Evolutionary conservation across 2,329 filamentous ascomycete genomes (phyloP), one percentile per base, ranked within the genome.

Genomic region (Emmonsia crescens): DNA sequence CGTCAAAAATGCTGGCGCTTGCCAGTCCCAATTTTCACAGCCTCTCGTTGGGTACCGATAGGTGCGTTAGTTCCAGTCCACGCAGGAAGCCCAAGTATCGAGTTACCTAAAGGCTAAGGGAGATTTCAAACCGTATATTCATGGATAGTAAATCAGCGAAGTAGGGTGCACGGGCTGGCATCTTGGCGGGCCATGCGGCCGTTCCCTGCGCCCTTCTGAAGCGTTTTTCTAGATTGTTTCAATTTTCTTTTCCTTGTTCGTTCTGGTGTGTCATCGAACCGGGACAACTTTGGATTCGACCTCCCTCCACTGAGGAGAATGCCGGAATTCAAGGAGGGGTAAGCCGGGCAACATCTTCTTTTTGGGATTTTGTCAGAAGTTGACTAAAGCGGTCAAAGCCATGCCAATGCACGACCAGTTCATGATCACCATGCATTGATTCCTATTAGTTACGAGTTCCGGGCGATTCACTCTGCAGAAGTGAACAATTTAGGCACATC

Each of bases 31-130:
- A 33, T 33, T 52, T 36, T n/a, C 55, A 24, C 24, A 33, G 40
- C 55, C 24, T 57, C 24, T 33, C 40, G 55, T 57, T 57, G 55
- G 55, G 55, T 57, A 57, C 55, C 38, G 38, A 57, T 44, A n/a
- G 55, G 36, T 57, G 55, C 55, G 55, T 46, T 16, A 44, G 38
- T 27, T 29, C 10, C 40, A 38, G 33, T 12, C 29, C 19, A 36
- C 8, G 49, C 16, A 31, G 29, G 49, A 19, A 31, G 27, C 49
- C 49, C 10, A 33, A 31, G 29, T 12, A 33, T 33, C 2, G 19
- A 33, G 49, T 12, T 27, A 5, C 46, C 24, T 24, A 49, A 21
- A 5, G 46, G 5, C 24, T 24, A 49, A 21, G 3, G 46, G 5
- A 10, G 9, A 46, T 46, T 0, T 24, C 48, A 51, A 51, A 51